A percentile compares a stretch with the other conserved stretches of the same genome.
These are phyloP conservation scores for Globisporangium takayamanum DNA, from an alignment of 352 stramenopile genomes.

Conservation along the genomic window DNA sequence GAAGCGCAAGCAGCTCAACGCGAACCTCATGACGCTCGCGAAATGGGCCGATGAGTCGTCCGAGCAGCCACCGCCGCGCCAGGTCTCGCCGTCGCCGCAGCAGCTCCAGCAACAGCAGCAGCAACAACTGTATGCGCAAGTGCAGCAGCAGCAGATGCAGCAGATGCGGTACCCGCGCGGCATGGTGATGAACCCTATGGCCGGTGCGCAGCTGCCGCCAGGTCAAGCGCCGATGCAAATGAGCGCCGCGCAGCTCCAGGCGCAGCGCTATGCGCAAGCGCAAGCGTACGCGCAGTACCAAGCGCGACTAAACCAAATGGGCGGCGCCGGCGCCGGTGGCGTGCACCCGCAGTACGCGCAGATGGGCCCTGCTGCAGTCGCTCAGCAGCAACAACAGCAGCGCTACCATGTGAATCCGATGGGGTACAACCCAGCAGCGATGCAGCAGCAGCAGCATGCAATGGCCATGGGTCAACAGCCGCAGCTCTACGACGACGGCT, in stretches of 20 bases:
- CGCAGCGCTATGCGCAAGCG: constrained; percentile 22
- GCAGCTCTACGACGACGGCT: constrained; percentile 19
- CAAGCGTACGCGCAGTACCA: constrained; percentile 57
- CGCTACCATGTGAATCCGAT: constrained; percentile 2
- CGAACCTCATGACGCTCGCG: constrained; percentile 86
- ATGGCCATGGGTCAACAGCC: constrained; percentile 24
- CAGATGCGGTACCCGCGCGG: constrained; percentile 19
- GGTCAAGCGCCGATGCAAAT: constrained; percentile 13
- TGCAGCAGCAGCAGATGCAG: constrained; percentile 19
- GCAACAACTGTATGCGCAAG: constrained; percentile 10
- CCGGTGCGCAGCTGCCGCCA: constrained; percentile 13
- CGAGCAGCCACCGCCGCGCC: constrained; percentile 47
- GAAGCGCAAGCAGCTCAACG: constrained; percentile 87
- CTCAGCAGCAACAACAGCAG: constrained; percentile 16
- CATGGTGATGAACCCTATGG: constrained; percentile 26
- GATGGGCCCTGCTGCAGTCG: constrained; percentile 6
- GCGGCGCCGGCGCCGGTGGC: constrained; percentile 3
- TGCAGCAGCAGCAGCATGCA: constrained; percentile 12
- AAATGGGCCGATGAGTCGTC: constrained; percentile 85
- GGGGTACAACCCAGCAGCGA: constrained; percentile 9
- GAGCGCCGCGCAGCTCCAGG: constrained; percentile 24
- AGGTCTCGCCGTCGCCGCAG: constrained; percentile 11
- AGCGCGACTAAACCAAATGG: constrained; percentile 53
- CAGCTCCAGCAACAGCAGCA: constrained; percentile 25
- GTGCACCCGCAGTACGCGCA: constrained; percentile 25